Conservation (phyloP, 768 basidiomycete genomes). For the Lentinula raphanica region DNA sequence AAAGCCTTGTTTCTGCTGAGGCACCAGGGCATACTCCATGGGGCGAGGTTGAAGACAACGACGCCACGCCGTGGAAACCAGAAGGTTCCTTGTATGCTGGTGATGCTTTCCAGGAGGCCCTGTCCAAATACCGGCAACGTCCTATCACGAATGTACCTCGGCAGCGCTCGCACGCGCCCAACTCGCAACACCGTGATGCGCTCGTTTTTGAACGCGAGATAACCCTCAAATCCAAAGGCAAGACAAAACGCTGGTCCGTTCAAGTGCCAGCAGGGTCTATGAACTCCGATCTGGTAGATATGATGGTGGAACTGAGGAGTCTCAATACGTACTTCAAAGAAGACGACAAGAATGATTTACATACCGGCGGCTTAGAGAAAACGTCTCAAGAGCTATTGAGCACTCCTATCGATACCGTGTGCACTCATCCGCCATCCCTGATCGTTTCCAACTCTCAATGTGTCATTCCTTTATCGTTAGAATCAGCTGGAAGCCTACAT, state of each 20-base stretch:
- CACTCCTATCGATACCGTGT: constrained; percentile 13
- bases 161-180: constrained; percentile 10
- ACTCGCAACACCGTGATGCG: constrained; percentile 18
- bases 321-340: constrained; percentile 35
- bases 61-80: constrained; percentile 27
- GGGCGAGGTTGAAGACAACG: constrained; percentile 19
- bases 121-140: constrained; percentile 12
- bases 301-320: constrained; percentile 35
- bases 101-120: constrained; percentile 22
- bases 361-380: neutral
- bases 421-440: constrained; percentile 29
- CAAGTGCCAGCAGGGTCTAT: constrained; percentile 28
- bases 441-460: constrained; percentile 39
- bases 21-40: constrained; percentile 38
- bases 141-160: constrained; percentile 1
- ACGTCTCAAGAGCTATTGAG: neutral
- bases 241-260: constrained; percentile 26
- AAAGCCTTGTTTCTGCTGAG: constrained; percentile 22
- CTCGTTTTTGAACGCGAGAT: constrained; percentile 32
- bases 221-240: constrained; percentile 22
- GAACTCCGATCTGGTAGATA: constrained; percentile 34
- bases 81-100: constrained; percentile 35
- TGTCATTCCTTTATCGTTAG: constrained; percentile 30
- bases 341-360: constrained; percentile 13
- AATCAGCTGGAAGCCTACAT: constrained; percentile 24